These are phyloP conservation scores for Teunomyces stri DNA, from an alignment of 805 yeast species.

Conservation along the genomic window DNA sequence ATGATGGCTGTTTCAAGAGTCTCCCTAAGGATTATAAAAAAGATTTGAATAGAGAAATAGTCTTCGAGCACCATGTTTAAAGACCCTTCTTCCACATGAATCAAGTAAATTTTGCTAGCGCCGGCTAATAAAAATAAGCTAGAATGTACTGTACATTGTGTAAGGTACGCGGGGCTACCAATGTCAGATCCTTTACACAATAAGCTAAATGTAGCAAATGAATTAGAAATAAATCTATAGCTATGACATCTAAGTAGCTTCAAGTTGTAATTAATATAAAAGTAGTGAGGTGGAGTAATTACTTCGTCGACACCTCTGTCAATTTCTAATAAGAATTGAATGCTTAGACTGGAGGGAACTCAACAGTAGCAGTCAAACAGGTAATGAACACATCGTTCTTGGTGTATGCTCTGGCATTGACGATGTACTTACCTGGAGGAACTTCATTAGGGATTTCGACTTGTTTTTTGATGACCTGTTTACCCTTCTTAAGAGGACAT, in stretches of 20 bases:
- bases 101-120: neutral
- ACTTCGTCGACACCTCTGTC: too few relatives aligned
- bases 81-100: neutral
- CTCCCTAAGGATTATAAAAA: slow-evolving; percentile 28
- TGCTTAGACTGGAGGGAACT: slow-evolving; percentile 39
- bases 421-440: slow-evolving; percentile 91
- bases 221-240: neutral
- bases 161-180: neutral
- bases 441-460: slow-evolving; percentile 89
- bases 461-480: slow-evolving; percentile 59
- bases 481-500: slow-evolving; percentile 80
- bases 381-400: slow-evolving; percentile 77
- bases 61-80: slow-evolving; percentile 7
- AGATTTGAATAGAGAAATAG: slow-evolving; percentile 29
- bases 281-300: neutral
- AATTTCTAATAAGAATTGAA: neutral
- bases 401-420: slow-evolving; percentile 87
- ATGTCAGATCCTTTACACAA: neutral
- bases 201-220: neutral
- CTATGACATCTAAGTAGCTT: neutral
- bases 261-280: neutral
- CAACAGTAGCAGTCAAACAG: slow-evolving; percentile 75
- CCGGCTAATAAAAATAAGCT: neutral
- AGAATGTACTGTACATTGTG: neutral
- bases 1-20: slow-evolving; percentile 31